Conservation (phyloP, 768 basidiomycete genomes). For the Agrocybe pediades region DNA sequence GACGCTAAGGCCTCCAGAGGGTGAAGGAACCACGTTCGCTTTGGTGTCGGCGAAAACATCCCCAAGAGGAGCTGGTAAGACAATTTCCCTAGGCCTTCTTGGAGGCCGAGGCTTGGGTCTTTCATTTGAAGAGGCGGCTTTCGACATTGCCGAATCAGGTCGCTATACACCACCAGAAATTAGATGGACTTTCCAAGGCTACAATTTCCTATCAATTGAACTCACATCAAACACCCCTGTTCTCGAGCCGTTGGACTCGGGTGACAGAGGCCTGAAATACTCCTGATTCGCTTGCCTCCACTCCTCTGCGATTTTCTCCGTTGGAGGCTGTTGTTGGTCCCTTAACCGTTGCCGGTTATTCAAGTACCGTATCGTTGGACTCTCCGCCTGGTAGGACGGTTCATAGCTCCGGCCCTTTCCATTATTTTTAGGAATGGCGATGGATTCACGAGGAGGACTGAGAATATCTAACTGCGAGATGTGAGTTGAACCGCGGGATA, state of each 20-base stretch:
- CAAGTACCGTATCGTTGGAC: neutral
- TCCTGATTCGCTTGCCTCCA: slow-evolving; percentile 32
- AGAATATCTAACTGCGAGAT: slow-evolving; percentile 41
- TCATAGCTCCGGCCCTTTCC: neutral
- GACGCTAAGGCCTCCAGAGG: neutral
- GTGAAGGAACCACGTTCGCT: neutral
- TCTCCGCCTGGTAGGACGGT: neutral
- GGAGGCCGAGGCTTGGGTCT: slow-evolving; percentile 14
- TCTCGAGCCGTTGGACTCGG: neutral
- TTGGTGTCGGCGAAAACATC: slow-evolving; percentile 15
- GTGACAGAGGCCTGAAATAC: slow-evolving; percentile 15
- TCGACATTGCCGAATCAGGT: neutral
- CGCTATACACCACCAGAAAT: slow-evolving; percentile 1
- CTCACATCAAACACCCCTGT: neutral
- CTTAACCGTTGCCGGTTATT: neutral
- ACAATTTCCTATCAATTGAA: neutral
- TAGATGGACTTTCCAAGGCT: neutral
- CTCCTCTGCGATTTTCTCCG: slow-evolving; percentile 31
- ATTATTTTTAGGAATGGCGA: neutral
- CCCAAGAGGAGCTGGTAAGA: slow-evolving; percentile 20
- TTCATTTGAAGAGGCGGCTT: slow-evolving; percentile 1
- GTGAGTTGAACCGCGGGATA: slow-evolving; percentile 34
- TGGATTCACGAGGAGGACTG: slow-evolving; percentile 24
- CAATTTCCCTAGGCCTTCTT: slow-evolving; percentile 32
- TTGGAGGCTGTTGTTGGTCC: slow-evolving; percentile 1